Base-by-base conservation (phyloP, 345 rosid genomes). In the Salix caprea region DNA sequence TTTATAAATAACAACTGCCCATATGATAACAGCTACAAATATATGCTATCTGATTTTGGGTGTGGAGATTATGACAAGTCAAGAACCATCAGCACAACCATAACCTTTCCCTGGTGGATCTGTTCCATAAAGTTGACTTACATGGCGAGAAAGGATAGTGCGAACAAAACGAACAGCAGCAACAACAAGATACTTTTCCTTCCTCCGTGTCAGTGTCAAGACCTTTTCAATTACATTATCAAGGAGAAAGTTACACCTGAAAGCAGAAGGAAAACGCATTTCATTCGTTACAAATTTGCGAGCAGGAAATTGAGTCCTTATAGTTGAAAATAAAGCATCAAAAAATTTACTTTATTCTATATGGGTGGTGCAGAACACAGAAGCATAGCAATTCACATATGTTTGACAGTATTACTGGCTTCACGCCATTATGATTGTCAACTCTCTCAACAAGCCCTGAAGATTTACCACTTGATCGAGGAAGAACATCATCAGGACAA, bases 151-250 rank as follows among this genome's bases (percentile, higher is more conserved):
- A 76, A 96, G 93, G 77, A 96, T 87, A 40, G 96, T 92, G 75
- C 99, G 99, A 69, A 96, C 84, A 89, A 96, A 92, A 48, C 98
- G 91, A 80, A 96, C 84, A 39, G 97, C 97, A 74, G 99, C 97
- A 81, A 90, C 95, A 80, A 92, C 96, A 18, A 96, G 89, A 85
- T 90, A 94, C 76, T 87, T 96, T 88, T 96, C 99, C 86, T 88
- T 89, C 84, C 99, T 91, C 74, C 56, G 88, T 6, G 93, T 91
- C 72, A 96, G 93, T 74, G 88, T 82, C 85, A 94, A 81, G 78
- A 96, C 92, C 85, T 94, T 92, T 84, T 96, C 97, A 74, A 89
- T 75, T 77, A 90, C 87, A 74, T 90, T 89, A 75, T 88, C 86
- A 71, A 92, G 97, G 70, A 96, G 90, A 89, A 96, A 92, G 86